Evolutionary conservation across 78 protist genomes (phyloP).

Genomic region (Polysphondylium violaceum): DNA sequence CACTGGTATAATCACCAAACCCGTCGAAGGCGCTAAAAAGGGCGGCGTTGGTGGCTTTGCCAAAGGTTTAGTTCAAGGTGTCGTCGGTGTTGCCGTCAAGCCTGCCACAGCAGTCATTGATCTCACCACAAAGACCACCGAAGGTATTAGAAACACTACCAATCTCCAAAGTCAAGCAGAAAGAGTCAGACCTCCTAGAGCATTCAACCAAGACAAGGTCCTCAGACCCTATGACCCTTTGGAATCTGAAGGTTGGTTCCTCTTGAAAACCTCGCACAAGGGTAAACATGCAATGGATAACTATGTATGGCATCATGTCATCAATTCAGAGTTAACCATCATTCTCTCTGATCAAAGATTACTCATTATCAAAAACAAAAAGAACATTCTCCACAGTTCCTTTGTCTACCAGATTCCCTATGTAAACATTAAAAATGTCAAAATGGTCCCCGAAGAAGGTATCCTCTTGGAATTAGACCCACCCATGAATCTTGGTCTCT

Average conservation of each 20-base stretch:
- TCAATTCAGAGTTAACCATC: conserved; percentile 38
- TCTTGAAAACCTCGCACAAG: conserved; percentile 66
- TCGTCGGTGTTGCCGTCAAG: conserved; percentile 90
- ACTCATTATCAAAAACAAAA: conserved; percentile 22
- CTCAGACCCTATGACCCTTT: conserved; percentile 11
- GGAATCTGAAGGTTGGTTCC: conserved; percentile 76
- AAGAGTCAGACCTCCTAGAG: conserved; percentile 54
- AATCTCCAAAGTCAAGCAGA: conserved; percentile 54
- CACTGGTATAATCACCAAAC: conserved; percentile 90
- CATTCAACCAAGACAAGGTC: conserved; percentile 35
- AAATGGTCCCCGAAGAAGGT: conserved; percentile 36
- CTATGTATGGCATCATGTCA: conserved; percentile 62
- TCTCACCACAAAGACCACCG: conserved; percentile 83
- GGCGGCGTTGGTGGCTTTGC: conserved; percentile 90
- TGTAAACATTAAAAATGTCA: conserved; percentile 11
- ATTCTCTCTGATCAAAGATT: conserved; percentile 61
- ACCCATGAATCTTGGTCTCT: conserved; percentile 52
- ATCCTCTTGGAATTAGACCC: conserved; percentile 30
- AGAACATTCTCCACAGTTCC: conserved; percentile 37
- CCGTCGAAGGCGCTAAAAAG: conserved; percentile 87
- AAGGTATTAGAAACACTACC: conserved; percentile 88
- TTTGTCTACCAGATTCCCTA: conserved; percentile 51
- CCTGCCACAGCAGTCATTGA: conserved; percentile 91
- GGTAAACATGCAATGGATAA: conserved; percentile 57
- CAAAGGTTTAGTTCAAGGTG: conserved; percentile 92